A percentile compares a stretch with the other conserved stretches of the same genome.
These are phyloP conservation scores for Pholiota molesta DNA, from an alignment of 768 basidiomycete genomes.

Conservation along the genomic window DNA sequence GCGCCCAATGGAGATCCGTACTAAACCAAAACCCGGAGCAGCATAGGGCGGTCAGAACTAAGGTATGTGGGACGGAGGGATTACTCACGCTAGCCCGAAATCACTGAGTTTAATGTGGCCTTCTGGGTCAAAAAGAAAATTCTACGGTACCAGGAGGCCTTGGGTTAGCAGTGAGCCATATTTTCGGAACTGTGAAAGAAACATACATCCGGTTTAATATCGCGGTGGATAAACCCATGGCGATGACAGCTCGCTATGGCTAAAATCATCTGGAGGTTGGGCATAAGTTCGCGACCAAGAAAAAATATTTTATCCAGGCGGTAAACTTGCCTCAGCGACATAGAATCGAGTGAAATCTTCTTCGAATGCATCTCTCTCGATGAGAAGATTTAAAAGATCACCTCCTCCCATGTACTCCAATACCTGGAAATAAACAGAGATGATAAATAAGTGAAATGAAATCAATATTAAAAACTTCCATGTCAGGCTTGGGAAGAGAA, in stretches of 20 bases:
- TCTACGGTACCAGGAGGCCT: constrained; percentile 48
- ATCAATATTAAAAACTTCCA: constrained; percentile 51
- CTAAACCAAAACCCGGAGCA: constrained; percentile 40
- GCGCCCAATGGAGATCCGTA: constrained; percentile 95
- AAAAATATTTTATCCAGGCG: constrained; percentile 12
- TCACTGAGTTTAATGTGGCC: constrained; percentile 96
- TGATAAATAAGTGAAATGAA: constrained; percentile 45
- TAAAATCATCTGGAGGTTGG: constrained; percentile 75
- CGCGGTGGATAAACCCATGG: constrained; percentile 96
- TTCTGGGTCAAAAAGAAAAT: constrained; percentile 92
- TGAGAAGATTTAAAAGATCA: constrained; percentile 93
- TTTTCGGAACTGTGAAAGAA: constrained; percentile 17
- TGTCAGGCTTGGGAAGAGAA: constrained; percentile 30
- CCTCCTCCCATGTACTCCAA: constrained; percentile 97
- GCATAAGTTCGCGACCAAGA: constrained; percentile 21
- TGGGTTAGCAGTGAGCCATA: constrained; percentile 18
- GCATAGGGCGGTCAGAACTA: constrained; percentile 14
- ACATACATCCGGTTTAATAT: constrained; percentile 93
- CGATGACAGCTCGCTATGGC: constrained; percentile 93
- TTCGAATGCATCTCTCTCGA: constrained; percentile 88
- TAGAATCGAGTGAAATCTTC: constrained; percentile 94
- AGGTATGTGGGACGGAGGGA: constrained; percentile 22
- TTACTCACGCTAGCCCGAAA: constrained; percentile 90
- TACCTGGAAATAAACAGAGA: constrained; percentile 53
- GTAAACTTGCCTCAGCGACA: constrained; percentile 75